phyloP scores from a whole-genome alignment of 164 flowering plant species.

The Saururus chinensis region DNA sequence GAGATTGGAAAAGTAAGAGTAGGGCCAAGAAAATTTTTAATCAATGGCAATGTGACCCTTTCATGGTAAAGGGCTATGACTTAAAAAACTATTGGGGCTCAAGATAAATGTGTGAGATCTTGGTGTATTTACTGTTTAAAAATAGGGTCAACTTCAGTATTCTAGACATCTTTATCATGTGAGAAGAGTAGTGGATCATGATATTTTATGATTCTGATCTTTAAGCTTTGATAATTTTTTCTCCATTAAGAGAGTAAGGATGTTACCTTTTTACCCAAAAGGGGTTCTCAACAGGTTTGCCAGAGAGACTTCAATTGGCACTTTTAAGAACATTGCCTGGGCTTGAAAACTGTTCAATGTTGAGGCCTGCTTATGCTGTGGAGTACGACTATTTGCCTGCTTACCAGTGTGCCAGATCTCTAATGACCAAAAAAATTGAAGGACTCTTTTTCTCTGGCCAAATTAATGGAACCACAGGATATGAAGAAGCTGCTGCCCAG shows the following conservation, averaged over 20 bases:
- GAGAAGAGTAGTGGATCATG: background rate
- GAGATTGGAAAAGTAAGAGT: background rate
- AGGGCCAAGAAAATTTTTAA: too few species aligned
- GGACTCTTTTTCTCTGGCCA: conserved; percentile 99
- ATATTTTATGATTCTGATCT: background rate
- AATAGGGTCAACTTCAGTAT: too few species aligned
- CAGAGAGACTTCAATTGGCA: conserved; percentile 86
- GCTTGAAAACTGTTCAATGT: conserved; percentile 92
- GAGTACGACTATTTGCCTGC: conserved; percentile 97
- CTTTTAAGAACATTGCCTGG: conserved; percentile 89
- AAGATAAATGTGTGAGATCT: too few species aligned
- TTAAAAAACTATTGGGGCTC: too few species aligned
- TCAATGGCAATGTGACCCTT: too few species aligned
- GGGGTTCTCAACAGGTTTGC: conserved; percentile 99
- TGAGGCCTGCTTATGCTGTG: conserved; percentile 98
- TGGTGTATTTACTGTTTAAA: too few species aligned
- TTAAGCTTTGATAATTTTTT: too few species aligned
- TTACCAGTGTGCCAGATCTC: conserved; percentile 82
- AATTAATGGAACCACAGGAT: conserved; percentile 98
- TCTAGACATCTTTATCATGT: too few species aligned
- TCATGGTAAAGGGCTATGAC: too few species aligned
- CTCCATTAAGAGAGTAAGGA: background rate
- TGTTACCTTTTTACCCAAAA: conserved; percentile 16
- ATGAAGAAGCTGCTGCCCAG: conserved; percentile 99
- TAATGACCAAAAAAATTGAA: conserved; percentile 83